Base-by-base conservation (phyloP, 2,329 filamentous ascomycete species). In the Microdochium paspali region DNA sequence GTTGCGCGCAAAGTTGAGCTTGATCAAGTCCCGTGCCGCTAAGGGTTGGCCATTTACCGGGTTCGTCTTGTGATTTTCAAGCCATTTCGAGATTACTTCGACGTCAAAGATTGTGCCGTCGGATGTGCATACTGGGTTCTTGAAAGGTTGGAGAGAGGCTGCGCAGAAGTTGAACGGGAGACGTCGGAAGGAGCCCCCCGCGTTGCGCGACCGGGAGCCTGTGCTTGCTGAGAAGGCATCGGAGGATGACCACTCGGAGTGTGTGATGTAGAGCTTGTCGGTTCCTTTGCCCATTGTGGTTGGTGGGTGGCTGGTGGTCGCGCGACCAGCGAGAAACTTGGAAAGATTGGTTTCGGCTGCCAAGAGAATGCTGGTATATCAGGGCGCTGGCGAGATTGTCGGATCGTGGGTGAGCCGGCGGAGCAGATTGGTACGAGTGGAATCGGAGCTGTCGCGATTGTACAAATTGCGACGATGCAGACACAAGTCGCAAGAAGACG, bases 111-210 rank as follows among this genome's bases (percentile, higher is more conserved):
- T 91, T 12, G 85, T 93, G 46, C 93, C 93, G 39, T 85, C 76
- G 3, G 78, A 61, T 1, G 91, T 97, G 72, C 93, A 98, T 30
- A 98, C 93, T 4, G 93, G 90, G 60, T 95, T 87, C 61, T 84
- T 81, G 72, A 96, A 98, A 7, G 94, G 94, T 62, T 97, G 93
- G 28, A 98, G 83, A 51, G 88, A 95, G 32, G 95, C 84, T 52
- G 93, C 89, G 78, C 93, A 98, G 70, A 93, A 97, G 74, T 96
- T 97, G 79, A 94, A 98, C 25, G 94, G 93, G 1, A 98, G 79
- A 43, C 89, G 85, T 61, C 85, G 88, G 72, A 97, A 97, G 31
- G 79, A 77, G 44, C 80, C 76, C 53, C 80, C 78, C 21, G 67
- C 67, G 2, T 71, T 67, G 44, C 75, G 64, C 65, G 75, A 66